Conservation (phyloP, 805 yeast species). For the Cyberlindnera bimundalis region DNA sequence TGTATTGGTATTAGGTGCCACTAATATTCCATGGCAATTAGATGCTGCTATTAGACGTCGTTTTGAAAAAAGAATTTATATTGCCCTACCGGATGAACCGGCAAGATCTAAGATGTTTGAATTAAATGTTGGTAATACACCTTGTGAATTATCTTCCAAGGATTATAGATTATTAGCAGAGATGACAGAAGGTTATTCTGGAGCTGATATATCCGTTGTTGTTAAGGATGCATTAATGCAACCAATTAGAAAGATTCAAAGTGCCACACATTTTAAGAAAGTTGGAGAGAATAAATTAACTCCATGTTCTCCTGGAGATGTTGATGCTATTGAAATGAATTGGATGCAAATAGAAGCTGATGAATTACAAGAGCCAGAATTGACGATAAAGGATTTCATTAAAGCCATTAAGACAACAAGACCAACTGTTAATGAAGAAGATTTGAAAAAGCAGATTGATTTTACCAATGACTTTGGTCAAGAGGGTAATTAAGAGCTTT, state of each 20-base stretch:
- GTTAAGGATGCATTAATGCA: conserved; percentile 98
- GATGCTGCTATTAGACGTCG: conserved; percentile 97
- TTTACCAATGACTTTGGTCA: conserved; percentile 96
- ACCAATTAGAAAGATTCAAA: conserved; percentile 92
- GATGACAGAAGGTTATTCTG: conserved; percentile 96
- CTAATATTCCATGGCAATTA: conserved; percentile 98
- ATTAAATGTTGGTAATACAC: conserved; percentile 85
- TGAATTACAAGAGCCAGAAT: conserved; percentile 84
- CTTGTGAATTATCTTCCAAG: conserved; percentile 67
- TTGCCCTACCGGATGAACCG: conserved; percentile 90
- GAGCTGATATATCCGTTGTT: conserved; percentile 94
- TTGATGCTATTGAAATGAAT: conserved; percentile 78
- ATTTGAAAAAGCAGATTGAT: conserved; percentile 75
- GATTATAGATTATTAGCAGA: conserved; percentile 80
- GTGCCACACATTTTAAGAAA: conserved; percentile 89
- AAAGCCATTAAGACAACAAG: conserved; percentile 88
- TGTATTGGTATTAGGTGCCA: conserved; percentile 92
- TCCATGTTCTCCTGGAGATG: conserved; percentile 98
- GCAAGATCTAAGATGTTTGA: conserved; percentile 94
- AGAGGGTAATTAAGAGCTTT: conserved; percentile 68
- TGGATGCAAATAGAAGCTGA: conserved; percentile 93
- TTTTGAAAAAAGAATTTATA: conserved; percentile 92
- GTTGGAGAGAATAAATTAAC: conserved; percentile 53
- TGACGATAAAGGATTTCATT: conserved; percentile 87
- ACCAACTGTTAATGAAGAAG: conserved; percentile 90